Evolutionary conservation across 768 basidiomycete species (phyloP).

Genomic region (Kwoniella europaea): DNA sequence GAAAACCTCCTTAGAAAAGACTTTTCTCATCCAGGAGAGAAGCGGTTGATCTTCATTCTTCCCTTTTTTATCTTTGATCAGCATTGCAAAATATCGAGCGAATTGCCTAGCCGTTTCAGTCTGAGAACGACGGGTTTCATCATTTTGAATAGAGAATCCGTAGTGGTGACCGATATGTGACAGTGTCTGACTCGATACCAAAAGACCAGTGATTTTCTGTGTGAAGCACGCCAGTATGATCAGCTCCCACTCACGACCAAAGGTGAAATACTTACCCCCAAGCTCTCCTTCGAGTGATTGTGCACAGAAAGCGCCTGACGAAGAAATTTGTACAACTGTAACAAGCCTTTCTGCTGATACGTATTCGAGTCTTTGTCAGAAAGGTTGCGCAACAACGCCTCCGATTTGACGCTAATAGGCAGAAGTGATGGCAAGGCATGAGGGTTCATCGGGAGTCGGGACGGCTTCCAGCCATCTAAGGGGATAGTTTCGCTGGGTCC

Average conservation of each 20-base stretch:
- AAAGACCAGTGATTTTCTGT: not conserved
- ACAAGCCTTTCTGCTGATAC: not conserved
- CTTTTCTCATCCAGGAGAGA: not conserved
- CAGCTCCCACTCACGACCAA: not conserved
- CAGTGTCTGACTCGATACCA: not conserved
- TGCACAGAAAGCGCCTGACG: not conserved
- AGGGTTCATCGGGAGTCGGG: no score
- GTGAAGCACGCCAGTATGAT: not conserved
- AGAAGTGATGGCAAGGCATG: no score
- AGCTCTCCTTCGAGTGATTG: no score
- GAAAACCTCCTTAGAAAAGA: not conserved
- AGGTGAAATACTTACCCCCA: no score
- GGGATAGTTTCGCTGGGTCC: no score
- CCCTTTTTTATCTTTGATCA: not conserved
- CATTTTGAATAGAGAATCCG: not conserved
- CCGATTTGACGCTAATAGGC: no score
- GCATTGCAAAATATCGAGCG: not conserved
- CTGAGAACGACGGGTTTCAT: not conserved
- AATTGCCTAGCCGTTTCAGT: not conserved
- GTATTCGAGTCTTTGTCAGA: not conserved
- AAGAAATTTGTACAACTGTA: not conserved
- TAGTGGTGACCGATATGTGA: slow-evolving; percentile 4
- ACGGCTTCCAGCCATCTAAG: no score
- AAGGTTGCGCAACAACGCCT: no score
- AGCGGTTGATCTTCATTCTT: not conserved